Percentiles rank a stretch among this genome's conserved stretches.
These are phyloP conservation scores for Monosporascus ibericus DNA, from an alignment of 2,329 filamentous ascomycete species.

Conservation along the genomic window DNA sequence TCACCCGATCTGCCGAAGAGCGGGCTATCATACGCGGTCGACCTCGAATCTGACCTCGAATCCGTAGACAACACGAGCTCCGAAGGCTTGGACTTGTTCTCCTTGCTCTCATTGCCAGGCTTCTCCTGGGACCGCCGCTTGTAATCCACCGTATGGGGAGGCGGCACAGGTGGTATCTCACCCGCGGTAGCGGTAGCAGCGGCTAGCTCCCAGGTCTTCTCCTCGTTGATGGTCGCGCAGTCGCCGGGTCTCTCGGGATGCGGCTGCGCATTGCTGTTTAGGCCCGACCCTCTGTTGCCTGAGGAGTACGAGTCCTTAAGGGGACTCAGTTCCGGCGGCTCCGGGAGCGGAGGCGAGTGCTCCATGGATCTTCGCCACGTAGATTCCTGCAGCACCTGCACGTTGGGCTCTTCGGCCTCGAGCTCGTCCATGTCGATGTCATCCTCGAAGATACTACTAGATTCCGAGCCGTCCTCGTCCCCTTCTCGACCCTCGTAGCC, in stretches of 20 bases:
- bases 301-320: slow-evolving; percentile 46
- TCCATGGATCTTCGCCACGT: slow-evolving; percentile 23
- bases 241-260: slow-evolving; percentile 32
- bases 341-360: slow-evolving; percentile 38
- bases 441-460: slow-evolving; percentile 39
- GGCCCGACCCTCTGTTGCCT: slow-evolving; percentile 36
- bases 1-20: slow-evolving; percentile 27
- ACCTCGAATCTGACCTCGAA: slow-evolving; percentile 4
- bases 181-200: slow-evolving; percentile 26
- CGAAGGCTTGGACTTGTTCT: slow-evolving; percentile 15
- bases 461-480: slow-evolving; percentile 23
- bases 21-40: slow-evolving; percentile 23
- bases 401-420: slow-evolving; percentile 25
- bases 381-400: slow-evolving; percentile 26
- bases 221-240: slow-evolving; percentile 41
- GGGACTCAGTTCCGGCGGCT: slow-evolving; percentile 43
- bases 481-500: slow-evolving; percentile 21
- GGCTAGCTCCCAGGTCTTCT: slow-evolving; percentile 38
- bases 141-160: slow-evolving; percentile 21
- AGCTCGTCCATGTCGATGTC: slow-evolving; percentile 34
- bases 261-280: slow-evolving; percentile 20
- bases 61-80: slow-evolving; percentile 9
- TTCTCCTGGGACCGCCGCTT: slow-evolving; percentile 20
- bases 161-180: slow-evolving; percentile 16
- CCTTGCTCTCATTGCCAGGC: slow-evolving; percentile 6